Base-by-base conservation (phyloP, 2,329 filamentous ascomycete genomes). In the Neofusicoccum cordaticola region DNA sequence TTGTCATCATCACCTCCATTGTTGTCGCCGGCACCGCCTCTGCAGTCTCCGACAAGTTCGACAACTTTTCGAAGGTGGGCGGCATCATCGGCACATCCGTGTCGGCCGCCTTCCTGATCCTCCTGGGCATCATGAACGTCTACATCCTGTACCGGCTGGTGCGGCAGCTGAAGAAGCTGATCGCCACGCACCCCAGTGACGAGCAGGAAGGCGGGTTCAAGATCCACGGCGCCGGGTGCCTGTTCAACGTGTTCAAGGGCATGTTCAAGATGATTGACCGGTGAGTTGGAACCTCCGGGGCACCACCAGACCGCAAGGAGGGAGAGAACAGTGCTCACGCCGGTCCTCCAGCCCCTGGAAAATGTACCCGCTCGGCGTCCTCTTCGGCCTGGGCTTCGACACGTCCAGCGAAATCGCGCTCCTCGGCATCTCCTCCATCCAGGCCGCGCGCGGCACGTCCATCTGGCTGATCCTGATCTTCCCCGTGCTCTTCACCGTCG, bases 391-490 rank as follows among this genome's bases (percentile, higher is more conserved):
- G 0, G 95, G 94, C 0, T 98, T 99, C 74, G 95, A 98, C 74
- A 98, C 95, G 0, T 96, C 91, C 45, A 96, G 92, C 7, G 94
- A 99, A 76, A 91, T 98, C 71, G 94, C 95, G 0, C 84, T 99
- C 7, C 79, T 99, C 0, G 95, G 94, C 0, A 96, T 98, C 68
- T 90, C 92, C 0, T 93, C 90, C 35, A 88, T 99, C 1, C 90
- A 97, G 71, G 93, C 90, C 0, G 88, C 92, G 0, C 84, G 90
- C 66, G 94, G 94, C 1, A 97, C 93, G 0, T 92, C 88, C 37
- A 89, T 98, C 66, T 99, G 95, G 95, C 81, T 97, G 13, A 98
- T 98, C 66, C 77, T 98, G 37, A 89, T 99, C 60, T 97, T 97
- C 65, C 95, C 95, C 0, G 77, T 94, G 1, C 80, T 98, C 0